Conservation (phyloP, 257 asterid genomes). For the Agastache rugosa region DNA sequence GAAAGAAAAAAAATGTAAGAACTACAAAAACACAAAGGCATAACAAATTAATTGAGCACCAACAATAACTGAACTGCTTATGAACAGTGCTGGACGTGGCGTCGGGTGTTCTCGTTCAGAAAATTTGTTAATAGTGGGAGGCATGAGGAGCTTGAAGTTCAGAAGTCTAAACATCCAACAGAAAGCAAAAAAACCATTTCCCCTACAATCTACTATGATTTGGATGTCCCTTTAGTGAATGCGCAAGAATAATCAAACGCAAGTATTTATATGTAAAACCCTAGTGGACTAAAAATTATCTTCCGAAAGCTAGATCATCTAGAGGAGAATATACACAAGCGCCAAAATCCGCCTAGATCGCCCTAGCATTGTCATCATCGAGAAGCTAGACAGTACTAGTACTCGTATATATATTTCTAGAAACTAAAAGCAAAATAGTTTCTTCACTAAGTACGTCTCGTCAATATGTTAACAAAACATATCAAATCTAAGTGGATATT, state of each 20-base stretch:
- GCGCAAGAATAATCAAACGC: background rate
- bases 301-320: background rate
- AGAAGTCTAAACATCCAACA: background rate
- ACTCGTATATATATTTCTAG: background rate
- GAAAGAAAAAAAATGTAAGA: background rate
- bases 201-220: background rate
- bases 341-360: background rate
- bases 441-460: background rate
- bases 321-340: background rate
- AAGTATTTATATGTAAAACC: background rate
- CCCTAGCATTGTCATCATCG: background rate
- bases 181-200: background rate
- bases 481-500: no score
- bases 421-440: background rate
- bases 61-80: background rate
- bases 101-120: background rate
- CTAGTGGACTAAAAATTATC: background rate
- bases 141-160: background rate
- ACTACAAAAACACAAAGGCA: background rate
- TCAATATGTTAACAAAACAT: no score
- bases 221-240: no score
- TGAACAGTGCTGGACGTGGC: background rate
- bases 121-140: background rate
- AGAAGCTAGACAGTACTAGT: background rate
- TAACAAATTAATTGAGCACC: background rate